Evolutionary conservation across 2,329 filamentous ascomycete genomes (phyloP).

Genomic region (Hypocreales sp.): DNA sequence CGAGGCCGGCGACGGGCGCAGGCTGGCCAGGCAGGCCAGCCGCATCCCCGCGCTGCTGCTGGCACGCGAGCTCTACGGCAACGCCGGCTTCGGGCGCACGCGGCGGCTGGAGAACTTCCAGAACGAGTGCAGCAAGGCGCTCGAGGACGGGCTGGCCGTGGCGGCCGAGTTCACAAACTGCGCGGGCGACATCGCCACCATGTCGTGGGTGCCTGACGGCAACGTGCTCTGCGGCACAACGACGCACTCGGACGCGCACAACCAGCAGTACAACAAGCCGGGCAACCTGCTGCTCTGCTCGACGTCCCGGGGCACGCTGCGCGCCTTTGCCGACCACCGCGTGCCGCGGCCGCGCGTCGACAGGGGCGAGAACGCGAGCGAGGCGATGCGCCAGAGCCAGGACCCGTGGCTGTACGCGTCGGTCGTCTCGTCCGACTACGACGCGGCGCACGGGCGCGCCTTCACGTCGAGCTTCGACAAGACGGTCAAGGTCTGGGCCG

Average conservation of each 20-base stretch:
- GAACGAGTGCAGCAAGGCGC: slow-evolving; percentile 25
- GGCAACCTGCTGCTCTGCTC: slow-evolving; percentile 46
- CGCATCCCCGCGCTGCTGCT: slow-evolving; percentile 26
- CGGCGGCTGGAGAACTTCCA: slow-evolving; percentile 27
- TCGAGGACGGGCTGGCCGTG: slow-evolving; percentile 35
- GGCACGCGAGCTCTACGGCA: slow-evolving; percentile 32
- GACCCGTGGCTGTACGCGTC: slow-evolving; percentile 50
- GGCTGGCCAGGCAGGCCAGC: slow-evolving; percentile 5
- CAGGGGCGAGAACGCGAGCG: slow-evolving; percentile 36
- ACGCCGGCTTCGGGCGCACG: slow-evolving; percentile 23
- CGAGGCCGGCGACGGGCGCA: slow-evolving; percentile 4
- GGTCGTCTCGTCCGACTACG: slow-evolving; percentile 45
- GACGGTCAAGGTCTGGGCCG: slow-evolving; percentile 44
- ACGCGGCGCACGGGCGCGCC: slow-evolving; percentile 24
- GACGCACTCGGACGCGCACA: slow-evolving; percentile 44
- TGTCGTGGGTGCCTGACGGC: slow-evolving; percentile 39
- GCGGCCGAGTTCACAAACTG: slow-evolving; percentile 43
- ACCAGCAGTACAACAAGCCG: slow-evolving; percentile 51
- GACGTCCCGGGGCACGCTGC: slow-evolving; percentile 23
- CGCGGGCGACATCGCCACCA: slow-evolving; percentile 43
- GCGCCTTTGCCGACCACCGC: slow-evolving; percentile 39
- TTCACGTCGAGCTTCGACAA: slow-evolving; percentile 48
- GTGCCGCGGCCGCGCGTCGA: slow-evolving; percentile 37
- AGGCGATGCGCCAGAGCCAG: slow-evolving; percentile 41
- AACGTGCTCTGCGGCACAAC: slow-evolving; percentile 46